phyloP scores from a whole-genome alignment of 805 yeast species.

The Debaryomyces tyrocola region DNA sequence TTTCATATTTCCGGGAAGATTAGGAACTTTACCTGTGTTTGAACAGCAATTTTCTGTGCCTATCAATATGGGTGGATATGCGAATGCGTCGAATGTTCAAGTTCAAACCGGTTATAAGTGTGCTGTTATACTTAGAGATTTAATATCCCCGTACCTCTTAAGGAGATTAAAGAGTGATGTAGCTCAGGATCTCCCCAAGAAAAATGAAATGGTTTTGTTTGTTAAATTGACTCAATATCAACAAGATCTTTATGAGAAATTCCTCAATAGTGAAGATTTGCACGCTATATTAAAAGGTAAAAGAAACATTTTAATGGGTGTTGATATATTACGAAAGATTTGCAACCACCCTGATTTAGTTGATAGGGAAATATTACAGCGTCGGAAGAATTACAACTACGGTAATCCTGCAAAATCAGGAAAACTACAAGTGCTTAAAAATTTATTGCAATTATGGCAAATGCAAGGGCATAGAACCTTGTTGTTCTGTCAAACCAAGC shows the following conservation, averaged over 20 bases:
- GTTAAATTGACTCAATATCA: constrained; percentile 82
- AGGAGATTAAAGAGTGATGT: constrained; percentile 91
- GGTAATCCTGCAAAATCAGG: constrained; percentile 73
- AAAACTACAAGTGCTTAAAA: constrained; percentile 84
- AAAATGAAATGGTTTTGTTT: constrained; percentile 90
- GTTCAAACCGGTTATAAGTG: constrained; percentile 96
- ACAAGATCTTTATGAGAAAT: constrained; percentile 68
- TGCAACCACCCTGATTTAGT: constrained; percentile 95
- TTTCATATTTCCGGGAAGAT: constrained; percentile 89
- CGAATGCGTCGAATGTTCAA: constrained; percentile 93
- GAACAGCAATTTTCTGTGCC: constrained; percentile 91
- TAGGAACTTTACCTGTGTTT: constrained; percentile 94
- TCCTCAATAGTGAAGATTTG: constrained; percentile 75
- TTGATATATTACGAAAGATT: constrained; percentile 84
- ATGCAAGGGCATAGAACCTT: constrained; percentile 74
- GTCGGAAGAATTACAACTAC: constrained; percentile 39
- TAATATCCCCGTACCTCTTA: constrained; percentile 85
- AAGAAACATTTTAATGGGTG: constrained; percentile 82
- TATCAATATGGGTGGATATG: constrained; percentile 96
- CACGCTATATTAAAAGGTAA: constrained; percentile 70
- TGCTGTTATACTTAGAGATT: constrained; percentile 84
- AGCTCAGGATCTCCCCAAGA: constrained; percentile 90
- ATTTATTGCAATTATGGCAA: constrained; percentile 74
- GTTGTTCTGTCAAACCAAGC: constrained; percentile 89
- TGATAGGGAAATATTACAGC: constrained; percentile 37